Evolutionary conservation across 805 yeast species (phyloP).

Genomic region (Wickerhamomyces chambardii): DNA sequence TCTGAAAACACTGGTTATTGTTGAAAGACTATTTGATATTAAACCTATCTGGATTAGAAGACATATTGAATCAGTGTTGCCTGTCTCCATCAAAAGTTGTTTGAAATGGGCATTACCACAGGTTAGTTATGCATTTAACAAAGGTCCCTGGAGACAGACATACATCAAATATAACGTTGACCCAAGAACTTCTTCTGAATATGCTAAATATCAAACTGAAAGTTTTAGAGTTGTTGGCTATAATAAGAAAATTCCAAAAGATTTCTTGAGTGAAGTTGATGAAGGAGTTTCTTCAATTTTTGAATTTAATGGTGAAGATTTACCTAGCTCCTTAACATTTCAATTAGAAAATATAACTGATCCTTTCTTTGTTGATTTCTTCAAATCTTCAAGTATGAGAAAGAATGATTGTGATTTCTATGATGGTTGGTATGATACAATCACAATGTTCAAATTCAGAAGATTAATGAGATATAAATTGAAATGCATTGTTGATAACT

Average conservation of each 20-base stretch:
- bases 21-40: conserved; percentile 41
- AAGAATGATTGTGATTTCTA: conserved; percentile 40
- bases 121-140: conserved; percentile 70
- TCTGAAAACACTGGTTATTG: conserved; percentile 17
- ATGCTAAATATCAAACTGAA: conserved; percentile 73
- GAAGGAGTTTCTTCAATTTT: conserved; percentile 35
- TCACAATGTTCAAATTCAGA: conserved; percentile 56
- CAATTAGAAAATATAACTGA: conserved; percentile 77
- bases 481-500: conserved; percentile 40
- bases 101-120: conserved; percentile 77
- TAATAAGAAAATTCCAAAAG: conserved; percentile 20
- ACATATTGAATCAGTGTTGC: conserved; percentile 50
- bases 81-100: conserved; percentile 31
- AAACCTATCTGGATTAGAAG: conserved; percentile 86
- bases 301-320: conserved; percentile 59
- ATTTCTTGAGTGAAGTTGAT: conserved; percentile 21
- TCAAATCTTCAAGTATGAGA: conserved; percentile 30
- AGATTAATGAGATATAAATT: conserved; percentile 67
- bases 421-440: conserved; percentile 75
- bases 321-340: conserved; percentile 64
- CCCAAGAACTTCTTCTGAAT: conserved; percentile 48
- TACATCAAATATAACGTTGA: conserved; percentile 73
- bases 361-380: conserved; percentile 40
- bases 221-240: conserved; percentile 41
- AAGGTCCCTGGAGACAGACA: conserved; percentile 94